Evolutionary conservation across 23 red algal genomes (phyloP).

Genomic region (Gracilaria domingensis): DNA sequence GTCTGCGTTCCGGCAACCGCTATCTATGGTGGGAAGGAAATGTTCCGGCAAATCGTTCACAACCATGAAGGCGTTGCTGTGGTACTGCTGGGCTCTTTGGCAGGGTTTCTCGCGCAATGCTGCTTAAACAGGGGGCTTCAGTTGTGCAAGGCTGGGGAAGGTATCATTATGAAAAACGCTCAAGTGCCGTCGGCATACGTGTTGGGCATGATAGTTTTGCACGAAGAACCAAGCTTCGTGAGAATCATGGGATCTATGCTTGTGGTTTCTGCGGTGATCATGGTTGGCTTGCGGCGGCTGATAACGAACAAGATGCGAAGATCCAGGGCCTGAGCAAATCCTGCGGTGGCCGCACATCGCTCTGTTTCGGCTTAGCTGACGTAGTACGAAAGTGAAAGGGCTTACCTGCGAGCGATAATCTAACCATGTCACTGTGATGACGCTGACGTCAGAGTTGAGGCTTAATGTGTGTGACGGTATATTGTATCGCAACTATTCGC

Average conservation of each 20-base stretch:
- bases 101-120: conserved; percentile 31
- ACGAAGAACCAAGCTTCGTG: conserved; percentile 9
- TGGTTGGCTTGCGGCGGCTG: conserved; percentile 18
- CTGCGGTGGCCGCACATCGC: no score
- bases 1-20: not conserved
- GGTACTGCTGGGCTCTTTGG: not conserved
- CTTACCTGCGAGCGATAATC: no score
- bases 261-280: conserved; percentile 17
- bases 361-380: no score
- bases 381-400: no score
- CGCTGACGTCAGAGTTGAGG: no score
- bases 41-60: not conserved
- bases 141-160: conserved; percentile 29
- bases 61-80: not conserved
- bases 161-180: conserved; percentile 14
- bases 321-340: not conserved
- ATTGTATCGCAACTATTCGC: no score
- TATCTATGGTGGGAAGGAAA: not conserved
- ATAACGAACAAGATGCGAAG: not conserved
- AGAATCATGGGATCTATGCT: conserved; percentile 30
- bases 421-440: no score
- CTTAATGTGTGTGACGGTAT: no score
- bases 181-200: conserved; percentile 37
- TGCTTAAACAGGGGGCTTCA: conserved; percentile 41
- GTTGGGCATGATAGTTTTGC: conserved; percentile 13